Conservation (phyloP, 441 rosid species). For the Gossypium davidsonii region DNA sequence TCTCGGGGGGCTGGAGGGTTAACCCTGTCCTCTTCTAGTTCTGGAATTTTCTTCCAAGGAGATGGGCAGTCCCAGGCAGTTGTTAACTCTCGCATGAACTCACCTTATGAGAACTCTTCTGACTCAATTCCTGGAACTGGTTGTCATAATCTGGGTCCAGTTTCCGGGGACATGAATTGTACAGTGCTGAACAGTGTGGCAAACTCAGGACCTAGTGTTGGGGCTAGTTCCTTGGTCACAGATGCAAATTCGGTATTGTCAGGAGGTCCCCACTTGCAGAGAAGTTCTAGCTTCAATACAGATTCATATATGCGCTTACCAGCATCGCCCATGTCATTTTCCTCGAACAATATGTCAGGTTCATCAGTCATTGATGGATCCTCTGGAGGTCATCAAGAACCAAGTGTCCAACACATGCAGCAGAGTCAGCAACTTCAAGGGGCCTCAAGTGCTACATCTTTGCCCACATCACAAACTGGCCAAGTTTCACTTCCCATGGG, state of each 20-base stretch:
- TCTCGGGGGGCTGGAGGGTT: slow-evolving; percentile 74
- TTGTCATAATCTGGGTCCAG: slow-evolving; percentile 54
- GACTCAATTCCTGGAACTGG: slow-evolving; percentile 70
- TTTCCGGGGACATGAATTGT: slow-evolving; percentile 81
- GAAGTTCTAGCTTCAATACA: slow-evolving; percentile 86
- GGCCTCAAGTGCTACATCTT: slow-evolving; percentile 69
- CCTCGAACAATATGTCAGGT: slow-evolving; percentile 89
- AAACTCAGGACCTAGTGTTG: slow-evolving; percentile 88
- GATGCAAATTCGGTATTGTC: slow-evolving; percentile 95
- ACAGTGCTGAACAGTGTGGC: slow-evolving; percentile 73
- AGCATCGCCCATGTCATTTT: slow-evolving; percentile 89
- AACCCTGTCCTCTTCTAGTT: slow-evolving; percentile 86
- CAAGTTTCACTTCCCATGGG: slow-evolving; percentile 55
- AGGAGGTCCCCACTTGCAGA: slow-evolving; percentile 84
- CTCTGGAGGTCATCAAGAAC: slow-evolving; percentile 66
- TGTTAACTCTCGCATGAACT: slow-evolving; percentile 76
- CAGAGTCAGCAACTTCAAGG: slow-evolving; percentile 52
- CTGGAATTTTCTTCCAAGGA: slow-evolving; percentile 95
- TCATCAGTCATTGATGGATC: slow-evolving; percentile 86
- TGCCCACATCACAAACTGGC: slow-evolving; percentile 55
- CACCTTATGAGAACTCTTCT: slow-evolving; percentile 76
- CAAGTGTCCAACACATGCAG: slow-evolving; percentile 47
- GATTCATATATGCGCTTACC: slow-evolving; percentile 96
- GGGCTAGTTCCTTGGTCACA: slow-evolving; percentile 91
- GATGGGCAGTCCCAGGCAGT: slow-evolving; percentile 85